A percentile compares a stretch with the other conserved stretches of the same genome.
These are phyloP conservation scores for Dryas octopetala DNA, from an alignment of 306 rosid species.

Conservation along the genomic window DNA sequence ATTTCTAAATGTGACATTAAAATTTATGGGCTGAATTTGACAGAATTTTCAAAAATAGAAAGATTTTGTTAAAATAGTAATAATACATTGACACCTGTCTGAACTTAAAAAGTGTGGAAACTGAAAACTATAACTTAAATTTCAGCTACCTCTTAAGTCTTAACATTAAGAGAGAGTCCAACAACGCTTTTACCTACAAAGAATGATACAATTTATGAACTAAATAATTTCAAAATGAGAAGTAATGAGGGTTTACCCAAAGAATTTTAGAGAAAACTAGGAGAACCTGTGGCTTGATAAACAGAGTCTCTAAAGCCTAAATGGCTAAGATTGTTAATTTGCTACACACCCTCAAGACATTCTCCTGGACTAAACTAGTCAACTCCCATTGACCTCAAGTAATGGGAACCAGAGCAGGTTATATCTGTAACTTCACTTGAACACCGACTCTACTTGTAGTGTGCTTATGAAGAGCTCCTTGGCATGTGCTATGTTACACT, in stretches of 20 bases:
- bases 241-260: conserved; percentile 32
- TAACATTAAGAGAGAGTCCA: conserved; percentile 26
- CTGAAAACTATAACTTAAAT: conserved; percentile 20
- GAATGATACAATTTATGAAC: conserved; percentile 42
- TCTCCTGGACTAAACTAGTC: conserved; percentile 14
- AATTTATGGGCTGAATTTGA: not conserved
- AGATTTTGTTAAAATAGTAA: not conserved
- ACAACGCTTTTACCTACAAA: conserved; percentile 44
- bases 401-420: conserved; percentile 28
- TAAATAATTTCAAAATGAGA: conserved; percentile 28
- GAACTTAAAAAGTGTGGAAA: not conserved
- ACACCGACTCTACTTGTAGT: not conserved
- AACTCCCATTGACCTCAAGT: conserved; percentile 9
- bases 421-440: conserved; percentile 4
- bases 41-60: not conserved
- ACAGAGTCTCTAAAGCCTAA: conserved; percentile 30
- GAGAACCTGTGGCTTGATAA: conserved; percentile 20
- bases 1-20: not conserved
- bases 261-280: conserved; percentile 18
- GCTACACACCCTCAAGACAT: conserved; percentile 33
- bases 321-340: conserved; percentile 20
- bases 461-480: not conserved
- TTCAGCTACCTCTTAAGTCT: conserved; percentile 1
- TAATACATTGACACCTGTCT: not conserved
- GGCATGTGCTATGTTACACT: conserved; percentile 30